These are phyloP conservation scores for Sugiyamaella neomexicana DNA, from an alignment of 1,139 yeast genomes.

Conservation along the genomic window DNA sequence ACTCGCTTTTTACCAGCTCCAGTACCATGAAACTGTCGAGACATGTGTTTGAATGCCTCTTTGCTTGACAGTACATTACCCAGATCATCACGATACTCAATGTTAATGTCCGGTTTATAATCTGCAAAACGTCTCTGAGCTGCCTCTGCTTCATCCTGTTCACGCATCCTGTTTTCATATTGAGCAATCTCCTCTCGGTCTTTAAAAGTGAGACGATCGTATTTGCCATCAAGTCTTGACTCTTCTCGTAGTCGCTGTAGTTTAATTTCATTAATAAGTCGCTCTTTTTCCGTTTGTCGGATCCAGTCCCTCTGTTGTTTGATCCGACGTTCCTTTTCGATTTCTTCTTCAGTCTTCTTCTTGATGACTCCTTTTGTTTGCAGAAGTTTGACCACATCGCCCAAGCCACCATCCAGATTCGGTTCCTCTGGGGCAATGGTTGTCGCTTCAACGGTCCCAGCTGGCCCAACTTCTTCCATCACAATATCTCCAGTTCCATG, in stretches of 20 bases:
- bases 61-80: slow-evolving; percentile 68
- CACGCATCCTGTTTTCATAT: slow-evolving; percentile 42
- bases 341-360: slow-evolving; percentile 30
- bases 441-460: slow-evolving; percentile 15
- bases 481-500: background rate
- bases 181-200: slow-evolving; percentile 43
- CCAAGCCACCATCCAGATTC: slow-evolving; percentile 53
- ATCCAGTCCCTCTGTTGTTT: slow-evolving; percentile 37
- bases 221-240: slow-evolving; percentile 33
- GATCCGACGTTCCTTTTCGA: slow-evolving; percentile 29
- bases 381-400: slow-evolving; percentile 57
- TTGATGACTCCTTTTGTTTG: slow-evolving; percentile 48
- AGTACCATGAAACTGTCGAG: slow-evolving; percentile 85
- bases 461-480: background rate
- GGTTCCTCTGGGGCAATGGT: slow-evolving; percentile 34
- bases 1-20: slow-evolving; percentile 48
- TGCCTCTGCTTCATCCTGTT: slow-evolving; percentile 35
- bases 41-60: slow-evolving; percentile 81
- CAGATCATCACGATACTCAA: slow-evolving; percentile 67
- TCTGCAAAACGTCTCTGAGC: slow-evolving; percentile 42
- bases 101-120: slow-evolving; percentile 64
- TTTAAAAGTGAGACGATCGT: slow-evolving; percentile 37
- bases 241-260: slow-evolving; percentile 41
- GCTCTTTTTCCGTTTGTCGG: slow-evolving; percentile 27
- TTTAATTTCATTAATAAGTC: slow-evolving; percentile 36